Percentiles rank a stretch among this genome's conserved stretches.
Evolutionary conservation across 192 early-diverging fungal genomes (phyloP).

Genomic region (Rhizoclosmatium globosum): DNA sequence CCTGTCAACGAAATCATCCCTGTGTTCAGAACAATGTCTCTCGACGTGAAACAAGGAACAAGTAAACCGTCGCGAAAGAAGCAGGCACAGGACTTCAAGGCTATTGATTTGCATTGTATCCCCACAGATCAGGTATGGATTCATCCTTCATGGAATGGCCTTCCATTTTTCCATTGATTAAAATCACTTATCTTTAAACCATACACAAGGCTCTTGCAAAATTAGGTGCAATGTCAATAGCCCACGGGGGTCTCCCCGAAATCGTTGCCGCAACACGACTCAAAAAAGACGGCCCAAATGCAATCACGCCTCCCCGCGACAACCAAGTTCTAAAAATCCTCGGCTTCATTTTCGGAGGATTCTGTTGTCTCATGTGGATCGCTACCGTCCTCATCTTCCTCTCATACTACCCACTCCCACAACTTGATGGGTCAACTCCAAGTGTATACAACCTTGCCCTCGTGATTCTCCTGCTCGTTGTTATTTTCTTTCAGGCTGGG

Average conservation of each 20-base stretch:
- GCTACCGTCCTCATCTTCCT: conserved; percentile 29
- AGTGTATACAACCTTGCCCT: conserved; percentile 38
- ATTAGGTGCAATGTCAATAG: background rate
- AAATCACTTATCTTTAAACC: background rate
- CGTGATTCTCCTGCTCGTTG: conserved; percentile 35
- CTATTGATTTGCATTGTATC: conserved; percentile 10
- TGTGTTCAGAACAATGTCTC: conserved; percentile 25
- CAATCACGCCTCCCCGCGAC: conserved; percentile 24
- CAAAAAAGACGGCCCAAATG: conserved; percentile 40
- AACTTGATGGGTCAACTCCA: conserved; percentile 7
- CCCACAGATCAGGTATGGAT: background rate
- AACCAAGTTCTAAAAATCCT: conserved; percentile 33
- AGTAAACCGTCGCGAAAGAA: background rate
- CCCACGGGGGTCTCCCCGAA: conserved; percentile 11
- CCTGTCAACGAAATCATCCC: conserved; percentile 26
- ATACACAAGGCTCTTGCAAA: conserved; percentile 1
- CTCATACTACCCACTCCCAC: conserved; percentile 43
- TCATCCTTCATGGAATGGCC: background rate
- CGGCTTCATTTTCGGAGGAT: conserved; percentile 44
- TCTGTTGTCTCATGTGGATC: conserved; percentile 47
- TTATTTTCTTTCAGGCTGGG: conserved; percentile 37
- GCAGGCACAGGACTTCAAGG: conserved; percentile 19
- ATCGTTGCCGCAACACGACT: conserved; percentile 17
- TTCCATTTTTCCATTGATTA: background rate
- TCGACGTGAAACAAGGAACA: conserved; percentile 2